Base-by-base conservation (phyloP, 1,284 basidiomycete genomes). In the Leccinum fuscescens region DNA sequence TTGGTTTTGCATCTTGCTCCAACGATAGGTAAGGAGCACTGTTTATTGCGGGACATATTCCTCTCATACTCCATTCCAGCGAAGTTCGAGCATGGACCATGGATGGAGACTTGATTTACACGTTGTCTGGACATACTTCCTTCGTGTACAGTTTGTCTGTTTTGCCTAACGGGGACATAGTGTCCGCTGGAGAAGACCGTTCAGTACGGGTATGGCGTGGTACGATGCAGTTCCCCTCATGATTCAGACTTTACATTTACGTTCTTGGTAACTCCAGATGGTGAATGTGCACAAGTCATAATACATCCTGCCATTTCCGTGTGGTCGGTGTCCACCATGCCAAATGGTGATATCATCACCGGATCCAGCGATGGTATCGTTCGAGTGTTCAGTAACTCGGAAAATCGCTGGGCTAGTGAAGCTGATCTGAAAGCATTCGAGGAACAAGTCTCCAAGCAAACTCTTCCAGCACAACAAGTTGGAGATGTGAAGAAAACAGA, bases 281-380 rank as follows among this genome's bases (percentile, higher is more conserved):
- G 92, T 15, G 87, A 92, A 70, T 89, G 93, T 63, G 75, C 84
- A 2, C 96, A 99, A 75, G 91, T 90, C 6, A 88, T 99, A 66
- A 83, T 92, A 2, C 92, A 97, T 65, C 96, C 96, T 3, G 93
- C 93, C 4, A 92, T 96, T 63, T 98, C 94, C 15, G 91, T 98
- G 3, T 99, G 96, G 96, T 80, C 91, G 1, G 91, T 96, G 4
- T 86, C 92, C 0, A 82, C 88, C 1, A 88, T 95, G 79, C 84
- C 90, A 0, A 94, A 94, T 62, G 89, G 90, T 44, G 96, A 98
- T 72, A 89, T 98, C 65, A 90, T 93, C 29, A 94, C 91, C 57
- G 94, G 95, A 4, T 85, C 89, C 42, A 96, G 94, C 62, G 97
- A 99, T 71, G 87, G 89, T 20, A 76, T 89, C 20, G 86, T 99